Evolutionary conservation across 1,284 basidiomycete genomes (phyloP).

Genomic region (Boletus mariae): DNA sequence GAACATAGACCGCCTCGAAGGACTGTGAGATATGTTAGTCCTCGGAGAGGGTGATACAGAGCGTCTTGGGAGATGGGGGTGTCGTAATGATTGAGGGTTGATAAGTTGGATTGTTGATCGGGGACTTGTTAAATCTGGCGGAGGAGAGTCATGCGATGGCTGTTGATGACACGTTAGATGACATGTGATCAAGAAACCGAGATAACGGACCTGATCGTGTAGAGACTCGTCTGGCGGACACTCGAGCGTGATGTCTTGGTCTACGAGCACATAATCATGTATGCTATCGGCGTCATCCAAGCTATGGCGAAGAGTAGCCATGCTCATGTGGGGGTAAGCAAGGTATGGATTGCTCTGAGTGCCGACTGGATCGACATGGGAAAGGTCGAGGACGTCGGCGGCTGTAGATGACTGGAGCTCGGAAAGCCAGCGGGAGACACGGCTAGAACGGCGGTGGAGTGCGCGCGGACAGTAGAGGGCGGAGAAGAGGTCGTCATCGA

Average conservation of each 20-base stretch:
- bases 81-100: conserved; percentile 51
- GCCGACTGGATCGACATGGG: conserved; percentile 28
- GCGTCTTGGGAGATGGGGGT: conserved; percentile 51
- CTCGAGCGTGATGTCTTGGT: conserved; percentile 27
- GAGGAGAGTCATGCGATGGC: conserved; percentile 36
- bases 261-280: conserved; percentile 55
- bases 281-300: conserved; percentile 39
- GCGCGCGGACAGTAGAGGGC: conserved; percentile 11
- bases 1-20: conserved; percentile 45
- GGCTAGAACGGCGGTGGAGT: conserved; percentile 49
- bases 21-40: conserved; percentile 33
- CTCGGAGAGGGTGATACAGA: conserved; percentile 38
- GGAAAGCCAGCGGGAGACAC: conserved; percentile 65
- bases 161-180: conserved; percentile 20
- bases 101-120: conserved; percentile 41
- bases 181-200: conserved; percentile 7
- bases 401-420: conserved; percentile 46
- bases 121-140: conserved; percentile 35
- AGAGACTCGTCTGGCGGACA: conserved; percentile 18
- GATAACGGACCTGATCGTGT: conserved; percentile 21
- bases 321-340: conserved; percentile 49
- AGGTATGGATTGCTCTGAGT: conserved; percentile 47
- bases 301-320: conserved; percentile 23
- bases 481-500: conserved; percentile 21
- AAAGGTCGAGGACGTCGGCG: conserved; percentile 21